Conservation (phyloP, 371 early-diverging fungal genomes). For the Lichtheimia ramosa region DNA sequence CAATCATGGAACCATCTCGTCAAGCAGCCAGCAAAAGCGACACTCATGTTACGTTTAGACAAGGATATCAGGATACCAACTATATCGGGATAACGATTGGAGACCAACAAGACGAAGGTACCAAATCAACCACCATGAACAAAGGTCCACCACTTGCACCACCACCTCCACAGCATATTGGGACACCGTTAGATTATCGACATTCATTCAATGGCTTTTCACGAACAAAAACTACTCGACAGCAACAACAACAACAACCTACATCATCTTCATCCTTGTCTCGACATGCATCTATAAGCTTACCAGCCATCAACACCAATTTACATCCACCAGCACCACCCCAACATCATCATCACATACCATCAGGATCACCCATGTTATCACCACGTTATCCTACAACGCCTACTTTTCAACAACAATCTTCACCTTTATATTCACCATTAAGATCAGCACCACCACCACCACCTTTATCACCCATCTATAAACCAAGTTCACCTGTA, state of each 20-base stretch:
- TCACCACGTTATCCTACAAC: slow-evolving; percentile 15
- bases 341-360: slow-evolving; percentile 4
- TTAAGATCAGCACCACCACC: too few species aligned
- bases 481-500: too few species aligned
- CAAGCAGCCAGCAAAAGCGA: too few species aligned
- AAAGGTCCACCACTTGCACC: background rate
- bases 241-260: background rate
- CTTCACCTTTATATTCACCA: too few species aligned
- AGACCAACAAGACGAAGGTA: slow-evolving; percentile 18
- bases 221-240: background rate
- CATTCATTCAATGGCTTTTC: slow-evolving; percentile 22
- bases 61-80: slow-evolving; percentile 27
- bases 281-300: slow-evolving; percentile 19
- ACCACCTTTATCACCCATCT: too few species aligned
- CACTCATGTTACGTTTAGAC: background rate
- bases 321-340: slow-evolving; percentile 8
- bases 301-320: slow-evolving; percentile 19
- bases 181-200: slow-evolving; percentile 13
- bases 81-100: slow-evolving; percentile 32
- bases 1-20: too few species aligned
- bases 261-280: slow-evolving; percentile 9
- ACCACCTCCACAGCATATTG: background rate
- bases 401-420: background rate
- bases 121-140: background rate
- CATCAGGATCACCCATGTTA: too few species aligned